Conservation (phyloP, 2,329 filamentous ascomycete species). For the Cryphonectria carpinicola region DNA sequence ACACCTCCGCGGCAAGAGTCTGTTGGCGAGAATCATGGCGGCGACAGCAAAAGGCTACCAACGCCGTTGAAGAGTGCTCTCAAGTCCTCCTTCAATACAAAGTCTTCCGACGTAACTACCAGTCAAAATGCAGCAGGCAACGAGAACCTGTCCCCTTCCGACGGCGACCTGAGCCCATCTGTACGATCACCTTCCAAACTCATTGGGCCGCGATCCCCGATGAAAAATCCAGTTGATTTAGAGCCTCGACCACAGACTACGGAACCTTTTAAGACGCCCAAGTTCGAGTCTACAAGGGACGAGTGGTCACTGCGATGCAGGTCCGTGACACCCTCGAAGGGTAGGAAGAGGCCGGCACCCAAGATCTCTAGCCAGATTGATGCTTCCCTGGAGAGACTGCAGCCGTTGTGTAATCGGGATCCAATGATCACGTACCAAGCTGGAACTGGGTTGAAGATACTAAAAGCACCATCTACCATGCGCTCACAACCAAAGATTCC, state of each 20-base stretch:
- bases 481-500: slow-evolving; percentile 18
- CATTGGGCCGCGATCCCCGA: not conserved
- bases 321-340: not conserved
- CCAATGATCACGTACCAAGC: slow-evolving; percentile 14
- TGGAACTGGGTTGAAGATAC: slow-evolving; percentile 20
- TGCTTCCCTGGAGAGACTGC: slow-evolving; percentile 9
- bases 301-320: slow-evolving; percentile 5
- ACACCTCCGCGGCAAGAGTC: slow-evolving; percentile 24
- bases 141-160: not conserved
- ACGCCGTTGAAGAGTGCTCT: slow-evolving; percentile 27
- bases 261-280: not conserved
- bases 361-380: not conserved
- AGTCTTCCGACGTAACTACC: not conserved
- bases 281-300: not conserved
- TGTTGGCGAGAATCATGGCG: not conserved
- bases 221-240: not conserved
- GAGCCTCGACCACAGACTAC: not conserved
- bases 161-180: not conserved
- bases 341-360: not conserved
- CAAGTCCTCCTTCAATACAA: slow-evolving; percentile 11
- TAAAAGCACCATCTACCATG: slow-evolving; percentile 27
- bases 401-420: slow-evolving; percentile 14
- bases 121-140: not conserved
- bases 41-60: not conserved
- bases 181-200: slow-evolving; percentile 1